Base-by-base conservation (phyloP, 1,284 basidiomycete species). In the Fomitopsis palustris region DNA sequence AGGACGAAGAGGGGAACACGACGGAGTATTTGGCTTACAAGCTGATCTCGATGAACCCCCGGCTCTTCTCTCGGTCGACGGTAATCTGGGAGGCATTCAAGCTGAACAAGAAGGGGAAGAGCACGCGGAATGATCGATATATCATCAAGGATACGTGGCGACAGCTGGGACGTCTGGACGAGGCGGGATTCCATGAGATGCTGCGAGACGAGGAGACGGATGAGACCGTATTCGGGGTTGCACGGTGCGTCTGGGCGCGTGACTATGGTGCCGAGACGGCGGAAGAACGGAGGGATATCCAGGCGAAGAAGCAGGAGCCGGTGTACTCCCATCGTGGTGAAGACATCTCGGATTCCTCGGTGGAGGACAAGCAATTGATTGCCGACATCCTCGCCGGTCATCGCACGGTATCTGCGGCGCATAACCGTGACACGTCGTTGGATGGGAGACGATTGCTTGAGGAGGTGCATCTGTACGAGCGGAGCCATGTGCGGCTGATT, bases 1-100 rank as follows among this genome's bases (percentile, higher is more conserved):
- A 14, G 1, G 16, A 23, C 6, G 45, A 57, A 12, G 52, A 17
- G 2, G 42, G 19, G 17, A 29, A 53, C 2, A 23, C 53, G 0
- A 16, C 19, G 31, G 25, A 51, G 12, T 61, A 55, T 51, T 52
- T 63, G 19, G 43, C 55, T n/a, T 60, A 59, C 55, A 43, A 57
- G 43, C 25, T 58, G 1, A 16, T 59, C 31, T 60, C 51, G 41
- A 49, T 56, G 19, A 64, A 63, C 39, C 54, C 54, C 3, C 39
- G 49, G 3, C 55, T 66, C 14, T 64, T 66, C 54, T 62, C 56
- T 1, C 23, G 47, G 14, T 23, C 47, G 12, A 12, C 21, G 8
- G 1, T 6, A 19, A 25, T 57, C 14, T 52, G 56, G 47, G 56
- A 41, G 25, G 56, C 38, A 27, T 21, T 57, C 12, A 23, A 41